Evolutionary conservation across 192 early-diverging fungal genomes (phyloP).

Genomic region (Coemansia sp.): DNA sequence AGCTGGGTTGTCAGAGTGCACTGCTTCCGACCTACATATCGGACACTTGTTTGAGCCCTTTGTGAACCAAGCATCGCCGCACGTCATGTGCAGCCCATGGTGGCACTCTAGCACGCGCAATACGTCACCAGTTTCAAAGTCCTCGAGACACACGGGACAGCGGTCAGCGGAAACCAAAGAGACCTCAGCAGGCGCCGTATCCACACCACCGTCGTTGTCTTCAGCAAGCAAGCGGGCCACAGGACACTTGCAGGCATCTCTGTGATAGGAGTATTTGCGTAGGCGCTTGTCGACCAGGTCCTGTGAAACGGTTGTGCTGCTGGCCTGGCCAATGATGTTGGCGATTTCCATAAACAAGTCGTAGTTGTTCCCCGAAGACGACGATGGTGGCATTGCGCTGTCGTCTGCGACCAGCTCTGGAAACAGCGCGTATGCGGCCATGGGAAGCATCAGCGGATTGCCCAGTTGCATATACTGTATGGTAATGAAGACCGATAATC

Average conservation of each 20-base stretch:
- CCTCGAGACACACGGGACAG: slow-evolving; percentile 48
- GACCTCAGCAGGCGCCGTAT: slow-evolving; percentile 7
- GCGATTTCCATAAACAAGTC: slow-evolving; percentile 46
- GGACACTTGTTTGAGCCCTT: slow-evolving; percentile 48
- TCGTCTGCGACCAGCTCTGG: slow-evolving; percentile 25
- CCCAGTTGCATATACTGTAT: slow-evolving; percentile 39
- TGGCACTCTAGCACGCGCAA: slow-evolving; percentile 38
- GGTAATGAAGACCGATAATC: slow-evolving; percentile 35
- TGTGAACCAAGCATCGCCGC: slow-evolving; percentile 50
- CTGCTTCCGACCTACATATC: slow-evolving; percentile 38
- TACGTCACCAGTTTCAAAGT: slow-evolving; percentile 23
- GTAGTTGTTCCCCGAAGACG: slow-evolving; percentile 27
- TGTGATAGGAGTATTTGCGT: slow-evolving; percentile 17
- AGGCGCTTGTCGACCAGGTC: slow-evolving; percentile 35
- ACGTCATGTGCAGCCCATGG: slow-evolving; percentile 37
- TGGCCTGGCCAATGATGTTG: slow-evolving; percentile 38
- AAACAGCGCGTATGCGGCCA: slow-evolving; percentile 35
- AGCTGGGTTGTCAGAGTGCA: slow-evolving; percentile 3
- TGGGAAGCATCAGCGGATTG: slow-evolving; percentile 35
- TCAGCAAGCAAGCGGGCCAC: slow-evolving; percentile 10
- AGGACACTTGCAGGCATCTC: not conserved
- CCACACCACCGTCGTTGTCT: not conserved
- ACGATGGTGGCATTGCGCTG: not conserved
- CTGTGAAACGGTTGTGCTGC: slow-evolving; percentile 32
- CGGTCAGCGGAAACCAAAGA: slow-evolving; percentile 34